Percentiles rank a stretch among this genome's conserved stretches.
These are phyloP conservation scores for Metschnikowia sp. DNA, from an alignment of 805 yeast genomes.

Conservation along the genomic window DNA sequence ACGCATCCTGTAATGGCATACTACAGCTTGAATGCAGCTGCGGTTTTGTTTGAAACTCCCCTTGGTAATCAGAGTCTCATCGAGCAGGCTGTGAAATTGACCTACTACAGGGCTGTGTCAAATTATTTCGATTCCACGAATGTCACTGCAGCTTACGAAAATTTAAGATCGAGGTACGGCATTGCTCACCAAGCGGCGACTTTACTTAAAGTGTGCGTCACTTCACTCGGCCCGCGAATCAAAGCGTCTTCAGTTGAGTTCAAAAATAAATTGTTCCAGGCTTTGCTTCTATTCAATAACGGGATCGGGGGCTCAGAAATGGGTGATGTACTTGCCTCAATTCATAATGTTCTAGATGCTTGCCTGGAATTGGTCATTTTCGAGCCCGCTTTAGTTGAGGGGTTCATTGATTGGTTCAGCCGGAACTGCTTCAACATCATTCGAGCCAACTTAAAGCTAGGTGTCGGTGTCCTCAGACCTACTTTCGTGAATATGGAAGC, in stretches of 20 bases:
- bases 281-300: constrained; percentile 26
- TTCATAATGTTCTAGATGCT: constrained; percentile 22
- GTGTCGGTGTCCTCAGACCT: constrained; percentile 27
- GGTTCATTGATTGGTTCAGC: constrained; percentile 29
- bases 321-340: constrained; percentile 26
- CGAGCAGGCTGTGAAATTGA: constrained; percentile 33
- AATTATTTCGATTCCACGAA: constrained; percentile 38
- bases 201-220: constrained; percentile 29
- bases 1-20: constrained; percentile 84
- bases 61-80: constrained; percentile 44
- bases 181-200: constrained; percentile 23
- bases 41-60: constrained; percentile 54
- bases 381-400: constrained; percentile 34
- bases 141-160: constrained; percentile 29
- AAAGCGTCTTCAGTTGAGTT: constrained; percentile 20
- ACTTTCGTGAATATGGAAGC: constrained; percentile 40
- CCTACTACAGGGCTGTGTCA: constrained; percentile 32
- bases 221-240: constrained; percentile 39
- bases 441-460: constrained; percentile 35
- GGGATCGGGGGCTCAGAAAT: constrained; percentile 32
- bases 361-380: constrained; percentile 39
- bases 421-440: constrained; percentile 24
- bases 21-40: constrained; percentile 62
- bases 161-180: constrained; percentile 32
- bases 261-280: constrained; percentile 23